Evolutionary conservation across 805 yeast genomes (phyloP).

Genomic region (Priceomyces haplophilus): DNA sequence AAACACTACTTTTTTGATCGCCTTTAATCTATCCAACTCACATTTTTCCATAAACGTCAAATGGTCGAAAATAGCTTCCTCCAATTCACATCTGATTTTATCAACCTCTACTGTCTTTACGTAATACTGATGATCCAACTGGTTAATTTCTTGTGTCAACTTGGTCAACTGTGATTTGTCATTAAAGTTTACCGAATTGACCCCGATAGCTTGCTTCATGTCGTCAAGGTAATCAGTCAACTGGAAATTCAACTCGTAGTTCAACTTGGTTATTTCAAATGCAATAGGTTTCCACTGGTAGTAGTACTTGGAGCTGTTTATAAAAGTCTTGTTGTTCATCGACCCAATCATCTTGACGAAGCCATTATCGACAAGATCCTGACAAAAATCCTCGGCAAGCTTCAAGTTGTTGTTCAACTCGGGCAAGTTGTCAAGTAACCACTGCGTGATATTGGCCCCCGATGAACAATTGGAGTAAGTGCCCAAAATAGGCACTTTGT

Average conservation of each 20-base stretch:
- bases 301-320: conserved; percentile 66
- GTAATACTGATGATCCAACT: conserved; percentile 53
- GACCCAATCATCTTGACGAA: conserved; percentile 65
- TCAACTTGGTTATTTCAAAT: conserved; percentile 44
- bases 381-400: conserved; percentile 71
- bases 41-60: conserved; percentile 76
- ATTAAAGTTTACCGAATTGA: conserved; percentile 36
- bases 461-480: conserved; percentile 59
- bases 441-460: conserved; percentile 59
- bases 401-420: conserved; percentile 47
- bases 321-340: conserved; percentile 54
- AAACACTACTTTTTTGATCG: conserved; percentile 69
- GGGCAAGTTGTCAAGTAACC: conserved; percentile 49
- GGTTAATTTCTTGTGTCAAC: conserved; percentile 54
- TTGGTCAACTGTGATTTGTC: conserved; percentile 53
- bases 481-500: conserved; percentile 67
- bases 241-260: conserved; percentile 7
- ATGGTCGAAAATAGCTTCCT: conserved; percentile 70
- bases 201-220: conserved; percentile 45
- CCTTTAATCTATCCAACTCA: conserved; percentile 73
- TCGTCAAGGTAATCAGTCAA: conserved; percentile 36
- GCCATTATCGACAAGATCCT: conserved; percentile 60
- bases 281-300: conserved; percentile 82
- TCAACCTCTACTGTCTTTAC: conserved; percentile 57
- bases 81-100: conserved; percentile 64